phyloP scores from a whole-genome alignment of 169 alveolate species.

The Pseudocohnilembus persalinus region DNA sequence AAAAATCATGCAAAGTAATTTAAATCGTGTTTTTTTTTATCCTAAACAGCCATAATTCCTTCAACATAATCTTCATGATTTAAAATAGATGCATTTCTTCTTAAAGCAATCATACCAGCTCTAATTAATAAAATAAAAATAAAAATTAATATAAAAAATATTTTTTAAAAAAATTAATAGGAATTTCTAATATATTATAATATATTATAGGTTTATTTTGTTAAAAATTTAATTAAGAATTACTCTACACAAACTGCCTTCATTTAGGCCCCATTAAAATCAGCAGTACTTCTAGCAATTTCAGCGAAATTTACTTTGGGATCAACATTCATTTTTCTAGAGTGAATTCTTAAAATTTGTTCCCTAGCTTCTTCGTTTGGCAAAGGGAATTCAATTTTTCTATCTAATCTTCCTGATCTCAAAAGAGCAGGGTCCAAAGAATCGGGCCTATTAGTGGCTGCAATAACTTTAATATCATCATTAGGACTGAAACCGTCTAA shows the following conservation, averaged over 20 bases:
- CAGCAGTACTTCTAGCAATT: conserved; percentile 97
- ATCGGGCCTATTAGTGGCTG: conserved; percentile 99
- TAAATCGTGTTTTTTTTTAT: conserved; percentile 97
- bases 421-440: conserved; percentile 98
- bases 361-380: conserved; percentile 97
- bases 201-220: too few species aligned
- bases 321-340: conserved; percentile 98
- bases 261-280: conserved; percentile 97
- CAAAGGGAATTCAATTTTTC: conserved; percentile 99
- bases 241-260: conserved; percentile 97
- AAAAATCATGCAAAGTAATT: conserved; percentile 93
- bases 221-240: too few species aligned
- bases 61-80: conserved; percentile 99
- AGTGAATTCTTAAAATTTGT: conserved; percentile 97
- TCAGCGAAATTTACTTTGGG: conserved; percentile 96
- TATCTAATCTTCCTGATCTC: conserved; percentile 98
- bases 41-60: conserved; percentile 96
- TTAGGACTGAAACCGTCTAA: conserved; percentile 80
- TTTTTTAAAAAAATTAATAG: not conserved
- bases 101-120: conserved; percentile 99
- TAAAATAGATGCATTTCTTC: conserved; percentile 96
- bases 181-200: too few species aligned
- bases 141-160: not conserved
- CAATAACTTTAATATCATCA: conserved; percentile 87
- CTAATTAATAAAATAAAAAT: not conserved